phyloP scores from a whole-genome alignment of 257 asterid genomes.

The Solanum clarkiae region DNA sequence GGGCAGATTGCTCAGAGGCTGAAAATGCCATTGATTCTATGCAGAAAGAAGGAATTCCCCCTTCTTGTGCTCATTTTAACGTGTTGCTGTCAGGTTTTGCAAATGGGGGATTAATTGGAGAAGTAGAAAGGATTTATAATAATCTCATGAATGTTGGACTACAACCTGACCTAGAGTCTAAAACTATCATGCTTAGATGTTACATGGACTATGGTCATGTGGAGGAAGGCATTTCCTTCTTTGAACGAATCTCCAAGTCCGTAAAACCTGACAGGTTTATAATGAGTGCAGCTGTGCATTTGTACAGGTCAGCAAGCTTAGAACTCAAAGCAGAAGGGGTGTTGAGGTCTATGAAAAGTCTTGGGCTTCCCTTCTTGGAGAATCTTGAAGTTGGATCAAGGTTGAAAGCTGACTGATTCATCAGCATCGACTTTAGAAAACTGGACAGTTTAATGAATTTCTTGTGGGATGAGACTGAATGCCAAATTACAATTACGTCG shows the following conservation, averaged over 20 bases:
- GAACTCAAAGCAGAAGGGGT: slow-evolving; percentile 33
- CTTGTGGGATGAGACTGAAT: neutral
- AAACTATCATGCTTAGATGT: slow-evolving; percentile 56
- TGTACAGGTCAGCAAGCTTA: slow-evolving; percentile 40
- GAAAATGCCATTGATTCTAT: slow-evolving; percentile 38
- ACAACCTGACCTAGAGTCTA: slow-evolving; percentile 41
- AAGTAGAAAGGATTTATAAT: slow-evolving; percentile 48
- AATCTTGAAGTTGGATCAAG: slow-evolving; percentile 53
- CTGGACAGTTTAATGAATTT: neutral
- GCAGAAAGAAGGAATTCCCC: slow-evolving; percentile 57
- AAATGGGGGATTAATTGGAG: slow-evolving; percentile 40
- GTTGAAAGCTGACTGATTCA: neutral
- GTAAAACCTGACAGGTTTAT: slow-evolving; percentile 45
- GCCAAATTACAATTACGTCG: neutral
- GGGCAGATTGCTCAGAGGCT: slow-evolving; percentile 36
- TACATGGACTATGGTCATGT: slow-evolving; percentile 51
- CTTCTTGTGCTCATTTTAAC: slow-evolving; percentile 53
- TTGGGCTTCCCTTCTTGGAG: slow-evolving; percentile 34
- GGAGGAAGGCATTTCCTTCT: slow-evolving; percentile 55
- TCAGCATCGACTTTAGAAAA: neutral
- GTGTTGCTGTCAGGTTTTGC: slow-evolving; percentile 39
- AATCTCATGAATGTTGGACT: slow-evolving; percentile 22
- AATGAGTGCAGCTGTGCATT: slow-evolving; percentile 62
- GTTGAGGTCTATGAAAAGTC: slow-evolving; percentile 24
- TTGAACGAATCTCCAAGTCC: slow-evolving; percentile 36